Evolutionary conservation across 2,329 filamentous ascomycete genomes (phyloP), one percentile per base, ranked within the genome.

Genomic region (Incumbomyces delicatus): DNA sequence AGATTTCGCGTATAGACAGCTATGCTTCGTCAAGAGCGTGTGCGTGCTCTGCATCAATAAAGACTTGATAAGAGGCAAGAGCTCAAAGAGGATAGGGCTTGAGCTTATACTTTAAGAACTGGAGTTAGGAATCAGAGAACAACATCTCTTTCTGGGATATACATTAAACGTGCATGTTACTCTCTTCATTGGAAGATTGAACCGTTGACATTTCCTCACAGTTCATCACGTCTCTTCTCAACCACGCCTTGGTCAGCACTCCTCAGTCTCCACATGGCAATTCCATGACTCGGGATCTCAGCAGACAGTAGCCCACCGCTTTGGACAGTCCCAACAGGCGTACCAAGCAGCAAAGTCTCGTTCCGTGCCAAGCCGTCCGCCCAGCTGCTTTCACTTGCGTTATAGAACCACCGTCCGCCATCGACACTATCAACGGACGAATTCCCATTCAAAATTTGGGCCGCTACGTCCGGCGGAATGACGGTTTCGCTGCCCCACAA

Each of bases 251-350:
- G 22, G 8, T 34, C 46, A 6, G 35, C 33, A 14, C 47, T 40
- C 42, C 71, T 63, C 52, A 76, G 55, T 49, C 74, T 64, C 55
- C 69, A 73, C 59, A 75, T 62, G n/a, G 65, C 68, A n/a, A 71
- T 68, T 0, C 70, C 71, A 61, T 76, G 73, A 27, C 68, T 61
- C 8, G 65, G 60, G 5, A 78, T 68, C 43, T 63, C 59, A 1
- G 71, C 70, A 13, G 56, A 61, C 13, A 53, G 18, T 6, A 13
- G 36, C 1, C 48, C 50, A 36, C 60, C 59, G 1, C 70, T 64
- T 50, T 56, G 54, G 41, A 76, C 63, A 6, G 61, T 70, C 5
- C 67, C 69, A 11, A 71, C 63, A 52, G 69, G 67, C 22, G 55
- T 55, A 0, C 75, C 75, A 48, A 75, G 60, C 48, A 78, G 56